phyloP scores from a whole-genome alignment of 257 asterid genomes.

The Nyctanthes arbortristis region DNA sequence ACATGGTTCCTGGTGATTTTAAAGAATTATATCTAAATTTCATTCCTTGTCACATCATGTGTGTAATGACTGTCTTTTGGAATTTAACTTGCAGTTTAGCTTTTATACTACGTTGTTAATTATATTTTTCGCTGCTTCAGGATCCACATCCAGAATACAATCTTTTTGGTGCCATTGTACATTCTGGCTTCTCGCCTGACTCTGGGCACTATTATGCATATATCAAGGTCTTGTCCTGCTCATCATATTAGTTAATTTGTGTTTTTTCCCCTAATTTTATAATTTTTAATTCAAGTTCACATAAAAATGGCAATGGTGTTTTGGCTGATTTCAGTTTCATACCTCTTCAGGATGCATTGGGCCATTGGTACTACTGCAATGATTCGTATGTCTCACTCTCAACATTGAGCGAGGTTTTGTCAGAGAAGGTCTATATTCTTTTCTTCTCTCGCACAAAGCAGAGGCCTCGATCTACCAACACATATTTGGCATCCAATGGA shows the following conservation, averaged over 20 bases:
- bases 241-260: constrained; percentile 20
- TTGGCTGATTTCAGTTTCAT: constrained; percentile 20
- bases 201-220: constrained; percentile 99
- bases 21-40: not conserved
- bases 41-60: not conserved
- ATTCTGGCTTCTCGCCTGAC: constrained; percentile 95
- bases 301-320: constrained; percentile 3
- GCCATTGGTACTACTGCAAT: constrained; percentile 95
- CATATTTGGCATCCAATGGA: constrained; percentile 56
- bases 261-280: too few species aligned
- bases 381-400: constrained; percentile 79
- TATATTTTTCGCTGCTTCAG: constrained; percentile 54
- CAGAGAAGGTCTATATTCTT: constrained; percentile 90
- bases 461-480: constrained; percentile 55
- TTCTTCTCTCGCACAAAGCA: constrained; percentile 89
- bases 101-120: constrained; percentile 15
- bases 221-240: constrained; percentile 63
- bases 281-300: constrained; percentile 16
- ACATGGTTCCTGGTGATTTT: not conserved
- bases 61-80: not conserved
- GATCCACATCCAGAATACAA: constrained; percentile 83
- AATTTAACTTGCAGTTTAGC: constrained; percentile 7
- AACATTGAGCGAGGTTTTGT: constrained; percentile 77
- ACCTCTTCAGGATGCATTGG: constrained; percentile 76
- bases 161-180: constrained; percentile 94